Evolutionary conservation across 2,329 filamentous ascomycete genomes (phyloP).

Genomic region (Cordyceps cateniannulata): DNA sequence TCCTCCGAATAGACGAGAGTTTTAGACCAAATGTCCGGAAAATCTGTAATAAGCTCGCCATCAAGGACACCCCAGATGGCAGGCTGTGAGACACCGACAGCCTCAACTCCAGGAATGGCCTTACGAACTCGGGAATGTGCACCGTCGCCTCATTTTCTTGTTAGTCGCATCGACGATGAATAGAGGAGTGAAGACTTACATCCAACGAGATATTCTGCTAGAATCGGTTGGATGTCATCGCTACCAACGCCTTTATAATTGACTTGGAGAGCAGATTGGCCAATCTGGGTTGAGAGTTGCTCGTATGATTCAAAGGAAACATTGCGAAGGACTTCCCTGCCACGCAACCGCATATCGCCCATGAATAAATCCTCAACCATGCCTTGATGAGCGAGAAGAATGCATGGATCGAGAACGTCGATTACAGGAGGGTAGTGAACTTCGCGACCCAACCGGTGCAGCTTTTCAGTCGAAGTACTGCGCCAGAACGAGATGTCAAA

Average conservation of each 20-base stretch:
- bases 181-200: constrained; percentile 36
- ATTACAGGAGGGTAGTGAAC: constrained; percentile 61
- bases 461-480: constrained; percentile 40
- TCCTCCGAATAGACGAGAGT: constrained; percentile 61
- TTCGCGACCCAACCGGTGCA: constrained; percentile 58
- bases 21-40: constrained; percentile 71
- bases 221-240: constrained; percentile 43
- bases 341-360: constrained; percentile 59
- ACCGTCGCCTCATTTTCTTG: constrained; percentile 50
- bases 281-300: constrained; percentile 33
- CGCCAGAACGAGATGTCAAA: constrained; percentile 73
- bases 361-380: constrained; percentile 69
- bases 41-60: constrained; percentile 63
- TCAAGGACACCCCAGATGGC: constrained; percentile 66
- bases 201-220: constrained; percentile 60
- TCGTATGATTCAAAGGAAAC: constrained; percentile 56
- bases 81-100: constrained; percentile 47
- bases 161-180: neutral
- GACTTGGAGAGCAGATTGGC: constrained; percentile 38
- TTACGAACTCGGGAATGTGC: constrained; percentile 65
- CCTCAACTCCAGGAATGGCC: constrained; percentile 51
- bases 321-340: constrained; percentile 56
- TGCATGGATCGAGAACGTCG: constrained; percentile 51
- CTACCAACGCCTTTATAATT: constrained; percentile 46
- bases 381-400: constrained; percentile 61